A percentile compares a stretch with the other conserved stretches of the same genome.
phyloP scores from a whole-genome alignment of 176 grass and related monocot species.

The Saccharum officinarum region DNA sequence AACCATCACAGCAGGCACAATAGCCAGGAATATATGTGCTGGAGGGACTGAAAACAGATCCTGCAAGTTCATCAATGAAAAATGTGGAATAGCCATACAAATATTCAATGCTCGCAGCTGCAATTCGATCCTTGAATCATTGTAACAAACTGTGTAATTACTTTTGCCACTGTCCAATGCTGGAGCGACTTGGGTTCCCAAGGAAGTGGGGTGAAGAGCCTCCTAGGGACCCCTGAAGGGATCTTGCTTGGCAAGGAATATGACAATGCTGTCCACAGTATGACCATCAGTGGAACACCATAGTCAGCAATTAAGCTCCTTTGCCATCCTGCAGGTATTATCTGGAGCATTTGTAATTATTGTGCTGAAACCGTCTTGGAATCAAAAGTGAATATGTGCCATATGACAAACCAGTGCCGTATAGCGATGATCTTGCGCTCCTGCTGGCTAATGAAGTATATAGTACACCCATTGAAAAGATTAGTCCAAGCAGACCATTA shows the following conservation, averaged over 20 bases:
- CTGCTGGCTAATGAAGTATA: conserved; percentile 58
- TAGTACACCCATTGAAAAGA: conserved; percentile 72
- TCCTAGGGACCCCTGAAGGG: conserved; percentile 69
- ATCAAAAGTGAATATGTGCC: conserved; percentile 16
- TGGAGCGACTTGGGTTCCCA: conserved; percentile 69
- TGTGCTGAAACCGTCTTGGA: neutral
- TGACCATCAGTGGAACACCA: conserved; percentile 77
- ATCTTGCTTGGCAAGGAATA: conserved; percentile 67
- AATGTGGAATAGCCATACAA: conserved; percentile 7
- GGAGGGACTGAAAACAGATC: conserved; percentile 73
- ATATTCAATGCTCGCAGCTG: neutral
- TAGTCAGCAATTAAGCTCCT: conserved; percentile 87
- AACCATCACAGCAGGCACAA: conserved; percentile 80
- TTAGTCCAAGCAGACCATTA: conserved; percentile 73
- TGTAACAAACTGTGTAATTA: conserved; percentile 30
- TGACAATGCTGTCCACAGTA: conserved; percentile 81
- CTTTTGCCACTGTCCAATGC: conserved; percentile 78
- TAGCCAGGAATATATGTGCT: conserved; percentile 67
- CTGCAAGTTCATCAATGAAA: conserved; percentile 49
- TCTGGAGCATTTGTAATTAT: conserved; percentile 22
- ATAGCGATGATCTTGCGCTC: conserved; percentile 59
- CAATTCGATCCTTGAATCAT: neutral
- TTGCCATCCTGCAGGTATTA: conserved; percentile 63
- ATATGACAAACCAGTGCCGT: conserved; percentile 69
- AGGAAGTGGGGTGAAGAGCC: conserved; percentile 72